phyloP scores from a whole-genome alignment of 768 basidiomycete genomes.

The Pleurotus eryngii region DNA sequence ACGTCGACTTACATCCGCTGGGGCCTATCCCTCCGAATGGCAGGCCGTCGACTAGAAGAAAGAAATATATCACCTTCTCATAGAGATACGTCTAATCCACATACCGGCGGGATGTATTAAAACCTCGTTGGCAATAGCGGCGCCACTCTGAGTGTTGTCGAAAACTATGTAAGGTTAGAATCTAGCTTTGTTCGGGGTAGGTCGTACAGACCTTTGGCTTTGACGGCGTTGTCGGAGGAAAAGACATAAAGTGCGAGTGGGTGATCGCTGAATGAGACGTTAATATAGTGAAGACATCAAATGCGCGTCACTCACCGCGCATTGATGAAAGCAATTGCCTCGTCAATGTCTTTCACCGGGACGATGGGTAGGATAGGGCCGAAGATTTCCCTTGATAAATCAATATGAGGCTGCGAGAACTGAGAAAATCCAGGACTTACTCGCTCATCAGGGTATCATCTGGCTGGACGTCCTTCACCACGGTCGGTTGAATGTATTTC shows the following conservation, averaged over 20 bases:
- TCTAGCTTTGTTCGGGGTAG: background rate
- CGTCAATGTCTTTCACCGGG: conserved; percentile 65
- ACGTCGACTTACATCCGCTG: conserved; percentile 58
- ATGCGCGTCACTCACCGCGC: conserved; percentile 34
- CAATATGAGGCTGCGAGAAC: background rate
- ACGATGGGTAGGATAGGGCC: conserved; percentile 79
- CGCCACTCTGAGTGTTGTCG: conserved; percentile 68
- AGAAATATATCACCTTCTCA: no score
- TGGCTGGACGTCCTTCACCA: conserved; percentile 57
- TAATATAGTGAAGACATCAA: background rate
- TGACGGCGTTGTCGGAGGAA: conserved; percentile 52
- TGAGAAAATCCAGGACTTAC: conserved; percentile 34
- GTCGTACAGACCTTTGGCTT: conserved; percentile 49
- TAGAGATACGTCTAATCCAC: conserved; percentile 14
- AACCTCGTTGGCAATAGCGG: conserved; percentile 66
- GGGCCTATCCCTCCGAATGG: conserved; percentile 75
- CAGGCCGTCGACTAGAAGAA: conserved; percentile 46
- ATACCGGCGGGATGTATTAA: conserved; percentile 58
- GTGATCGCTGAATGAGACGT: conserved; percentile 45
- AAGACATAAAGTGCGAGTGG: conserved; percentile 82
- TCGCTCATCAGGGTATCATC: conserved; percentile 78
- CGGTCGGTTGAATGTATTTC: conserved; percentile 68
- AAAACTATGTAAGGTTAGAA: conserved; percentile 43
- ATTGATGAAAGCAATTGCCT: conserved; percentile 69
- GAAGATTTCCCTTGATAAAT: conserved; percentile 65